Conservation (phyloP, 108 stramenopile species). For the Mediolabrus comicus region DNA sequence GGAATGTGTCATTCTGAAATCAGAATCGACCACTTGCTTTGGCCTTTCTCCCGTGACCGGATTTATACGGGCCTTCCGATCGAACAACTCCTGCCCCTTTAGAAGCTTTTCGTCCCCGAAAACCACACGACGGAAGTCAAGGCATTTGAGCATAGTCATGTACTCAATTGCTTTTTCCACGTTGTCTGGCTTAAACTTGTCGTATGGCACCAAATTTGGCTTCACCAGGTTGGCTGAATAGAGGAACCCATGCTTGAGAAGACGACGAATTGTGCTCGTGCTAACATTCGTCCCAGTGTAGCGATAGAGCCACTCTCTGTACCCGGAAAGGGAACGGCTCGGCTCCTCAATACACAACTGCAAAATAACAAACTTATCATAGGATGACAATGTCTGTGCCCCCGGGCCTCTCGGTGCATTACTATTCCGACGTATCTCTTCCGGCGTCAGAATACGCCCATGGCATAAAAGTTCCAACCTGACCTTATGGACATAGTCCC, state of each 20-base stretch:
- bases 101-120: constrained; percentile 14
- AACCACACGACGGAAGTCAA: background rate
- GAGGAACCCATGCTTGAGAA: constrained; percentile 2
- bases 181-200: constrained; percentile 12
- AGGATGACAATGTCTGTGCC: background rate
- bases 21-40: background rate
- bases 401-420: background rate
- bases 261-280: constrained; percentile 6
- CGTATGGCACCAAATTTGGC: constrained; percentile 13
- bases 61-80: constrained; percentile 6
- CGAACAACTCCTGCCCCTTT: constrained; percentile 27
- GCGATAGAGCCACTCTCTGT: background rate
- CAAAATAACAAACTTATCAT: background rate
- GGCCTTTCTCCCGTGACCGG: constrained; percentile 12
- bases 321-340: background rate
- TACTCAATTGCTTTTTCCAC: background rate
- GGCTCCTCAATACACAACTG: constrained; percentile 6
- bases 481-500: background rate
- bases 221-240: too few relatives aligned
- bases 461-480: background rate
- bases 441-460: background rate
- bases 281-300: constrained; percentile 4
- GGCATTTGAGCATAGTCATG: background rate
- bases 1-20: constrained; percentile 11
- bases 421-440: background rate